Evolutionary conservation across 495 filamentous ascomycete species (phyloP), one percentile per base, ranked within the genome.

Genomic region (Lichenothelia convexa): DNA sequence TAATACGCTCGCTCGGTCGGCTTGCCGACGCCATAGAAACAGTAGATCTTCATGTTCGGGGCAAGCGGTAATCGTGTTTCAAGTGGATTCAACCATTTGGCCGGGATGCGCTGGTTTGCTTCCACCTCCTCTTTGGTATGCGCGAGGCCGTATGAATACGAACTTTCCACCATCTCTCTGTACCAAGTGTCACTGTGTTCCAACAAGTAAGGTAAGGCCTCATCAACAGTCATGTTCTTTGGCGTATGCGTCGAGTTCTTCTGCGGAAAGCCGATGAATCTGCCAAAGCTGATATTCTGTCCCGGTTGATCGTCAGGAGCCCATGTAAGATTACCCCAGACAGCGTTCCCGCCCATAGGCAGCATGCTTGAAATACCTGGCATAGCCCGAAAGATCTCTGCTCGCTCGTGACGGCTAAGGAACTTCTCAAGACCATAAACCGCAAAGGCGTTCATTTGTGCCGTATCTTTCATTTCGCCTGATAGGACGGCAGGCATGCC

Each of bases 401-500:
- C 82, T 31, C 89, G 71, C 53, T 97, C 89, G 36, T 84, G 71
- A 41, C 77, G 80, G 44, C 73, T 80, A 4, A 97, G 67, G 55
- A 97, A 97, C 47, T 87, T 93, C 57, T 97, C 89, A 1, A 97
- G 70, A 0, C 89, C 91, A 47, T 94, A 97, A 9, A 97, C 85
- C 6, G 89, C 89, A 43, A 95, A 93, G n/a, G 85, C 69, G 52
- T 95, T 97, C 11, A 97, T 70, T 50, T 95, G 89, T 1, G 89
- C 89, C 0, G 89, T 97, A 51, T 97, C 89, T 43, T 83, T 79
- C 89, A 95, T 97, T 59, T 97, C 89, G 21, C 89, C 89, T 0
- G 84, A 93, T 0, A 95, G 67, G 5, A 95, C 70, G 6, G 89
- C 91, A 1, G 89, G 79, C 17, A 94, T 57, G 31, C 83, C 85